phyloP scores from a whole-genome alignment of 176 grass and related monocot species.

The Stipa capillata region DNA sequence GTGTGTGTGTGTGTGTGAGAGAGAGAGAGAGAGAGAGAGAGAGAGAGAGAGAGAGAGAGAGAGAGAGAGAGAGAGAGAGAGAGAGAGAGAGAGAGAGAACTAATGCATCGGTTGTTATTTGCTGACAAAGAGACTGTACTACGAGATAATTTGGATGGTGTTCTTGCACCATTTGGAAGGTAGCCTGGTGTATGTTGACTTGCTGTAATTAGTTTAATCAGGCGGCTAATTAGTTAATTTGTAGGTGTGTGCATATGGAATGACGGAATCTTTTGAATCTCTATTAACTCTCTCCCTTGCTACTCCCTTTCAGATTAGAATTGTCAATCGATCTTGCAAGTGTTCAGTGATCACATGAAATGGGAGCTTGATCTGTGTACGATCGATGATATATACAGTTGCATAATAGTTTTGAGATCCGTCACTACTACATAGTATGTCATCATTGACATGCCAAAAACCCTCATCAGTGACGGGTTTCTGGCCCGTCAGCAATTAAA shows the following conservation, averaged over 20 bases:
- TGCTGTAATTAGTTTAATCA: constrained; percentile 21
- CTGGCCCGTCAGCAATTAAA: too few relatives aligned
- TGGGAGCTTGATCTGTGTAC: not conserved
- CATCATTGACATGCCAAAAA: too few relatives aligned
- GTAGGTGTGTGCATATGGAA: constrained; percentile 14
- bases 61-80: not conserved
- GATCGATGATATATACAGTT: not conserved
- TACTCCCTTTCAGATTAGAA: not conserved
- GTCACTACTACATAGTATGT: too few relatives aligned
- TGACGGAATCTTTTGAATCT: constrained; percentile 39
- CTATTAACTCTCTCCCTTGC: constrained; percentile 4
- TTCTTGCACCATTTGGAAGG: constrained; percentile 41
- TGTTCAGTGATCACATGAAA: not conserved
- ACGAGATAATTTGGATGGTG: constrained; percentile 18
- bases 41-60: constrained; percentile 19
- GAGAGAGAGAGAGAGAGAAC: not conserved
- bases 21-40: not conserved
- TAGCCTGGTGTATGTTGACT: constrained; percentile 30
- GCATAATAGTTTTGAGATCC: not conserved
- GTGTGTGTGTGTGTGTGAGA: not conserved
- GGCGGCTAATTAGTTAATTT: not conserved
- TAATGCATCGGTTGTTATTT: not conserved
- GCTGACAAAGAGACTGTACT: constrained; percentile 22
- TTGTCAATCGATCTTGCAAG: not conserved
- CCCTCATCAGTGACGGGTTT: too few relatives aligned